Percentiles rank a stretch among this genome's conserved stretches.
These are phyloP conservation scores for Lolium perenne DNA, from an alignment of 176 grass and related monocot genomes.

Conservation along the genomic window DNA sequence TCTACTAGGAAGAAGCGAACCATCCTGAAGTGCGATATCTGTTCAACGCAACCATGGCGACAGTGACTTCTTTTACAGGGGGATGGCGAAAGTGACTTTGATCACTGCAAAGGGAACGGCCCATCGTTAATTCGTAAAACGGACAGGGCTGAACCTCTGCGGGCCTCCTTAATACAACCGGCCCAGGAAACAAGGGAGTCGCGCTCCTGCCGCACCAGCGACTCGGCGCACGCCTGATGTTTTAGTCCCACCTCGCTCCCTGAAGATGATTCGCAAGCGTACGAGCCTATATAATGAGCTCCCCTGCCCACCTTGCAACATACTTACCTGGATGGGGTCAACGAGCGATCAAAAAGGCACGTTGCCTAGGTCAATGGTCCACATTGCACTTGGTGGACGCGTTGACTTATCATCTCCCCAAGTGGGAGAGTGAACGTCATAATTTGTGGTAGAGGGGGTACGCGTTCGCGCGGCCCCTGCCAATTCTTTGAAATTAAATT, in stretches of 20 bases:
- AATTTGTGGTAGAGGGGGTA: slow-evolving; percentile 61
- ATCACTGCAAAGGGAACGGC: too few species aligned
- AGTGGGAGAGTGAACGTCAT: slow-evolving; percentile 60
- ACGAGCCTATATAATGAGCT: neutral
- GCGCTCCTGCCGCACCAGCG: neutral
- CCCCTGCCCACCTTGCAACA: slow-evolving; percentile 14
- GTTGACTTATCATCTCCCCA: too few species aligned
- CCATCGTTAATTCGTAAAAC: neutral
- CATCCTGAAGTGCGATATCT: neutral
- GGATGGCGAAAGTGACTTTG: too few species aligned
- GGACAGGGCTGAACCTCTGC: too few species aligned
- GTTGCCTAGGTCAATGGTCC: too few species aligned
- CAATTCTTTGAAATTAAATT: neutral
- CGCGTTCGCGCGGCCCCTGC: slow-evolving; percentile 64
- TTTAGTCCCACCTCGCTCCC: neutral
- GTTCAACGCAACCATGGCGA: too few species aligned
- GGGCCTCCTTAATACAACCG: neutral
- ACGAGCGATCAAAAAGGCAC: slow-evolving; percentile 13
- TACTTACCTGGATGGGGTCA: slow-evolving; percentile 52
- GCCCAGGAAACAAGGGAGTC: neutral
- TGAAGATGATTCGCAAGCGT: too few species aligned
- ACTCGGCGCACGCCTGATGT: neutral
- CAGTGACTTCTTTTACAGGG: too few species aligned
- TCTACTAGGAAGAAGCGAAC: too few species aligned
- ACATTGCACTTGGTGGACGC: too few species aligned